Evolutionary conservation across 208 protist species (phyloP).

Genomic region (Trypanosoma caninum): DNA sequence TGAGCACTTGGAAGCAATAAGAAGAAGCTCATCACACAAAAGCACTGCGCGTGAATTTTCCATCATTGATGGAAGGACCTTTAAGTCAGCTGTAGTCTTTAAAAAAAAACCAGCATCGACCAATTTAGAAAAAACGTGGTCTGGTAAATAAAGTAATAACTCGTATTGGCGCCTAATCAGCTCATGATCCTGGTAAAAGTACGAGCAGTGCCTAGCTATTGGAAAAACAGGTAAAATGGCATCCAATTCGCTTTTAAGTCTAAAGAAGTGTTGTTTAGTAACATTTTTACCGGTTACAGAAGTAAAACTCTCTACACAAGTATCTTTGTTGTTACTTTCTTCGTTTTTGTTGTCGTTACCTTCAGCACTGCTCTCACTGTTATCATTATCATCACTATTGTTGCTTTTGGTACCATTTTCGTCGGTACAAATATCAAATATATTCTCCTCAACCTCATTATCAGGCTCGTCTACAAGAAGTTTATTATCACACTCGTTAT

Average conservation of each 20-base stretch:
- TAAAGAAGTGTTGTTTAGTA: background rate
- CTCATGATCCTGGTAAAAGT: constrained; percentile 9
- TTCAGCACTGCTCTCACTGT: background rate
- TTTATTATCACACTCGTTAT: background rate
- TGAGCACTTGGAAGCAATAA: constrained; percentile 4
- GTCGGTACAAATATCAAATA: background rate
- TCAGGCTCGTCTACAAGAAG: background rate
- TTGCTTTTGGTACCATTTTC: too few species aligned
- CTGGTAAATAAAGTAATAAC: constrained; percentile 13
- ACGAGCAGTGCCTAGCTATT: constrained; percentile 3
- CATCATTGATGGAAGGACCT: constrained; percentile 1
- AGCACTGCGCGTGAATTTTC: background rate
- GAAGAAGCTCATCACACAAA: constrained; percentile 19
- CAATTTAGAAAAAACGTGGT: constrained; percentile 3
- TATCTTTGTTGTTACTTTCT: background rate
- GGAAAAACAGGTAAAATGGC: background rate
- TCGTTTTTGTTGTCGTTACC: background rate
- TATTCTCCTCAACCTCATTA: background rate
- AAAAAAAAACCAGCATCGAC: background rate
- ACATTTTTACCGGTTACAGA: background rate
- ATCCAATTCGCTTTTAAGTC: background rate
- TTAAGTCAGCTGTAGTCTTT: background rate
- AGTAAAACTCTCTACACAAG: background rate
- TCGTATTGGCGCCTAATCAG: constrained; percentile 15
- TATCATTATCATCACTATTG: background rate